A percentile compares a stretch with the other conserved stretches of the same genome.
These are phyloP conservation scores for Monosporascus sp. DNA, from an alignment of 2,329 filamentous ascomycete genomes.

Conservation along the genomic window DNA sequence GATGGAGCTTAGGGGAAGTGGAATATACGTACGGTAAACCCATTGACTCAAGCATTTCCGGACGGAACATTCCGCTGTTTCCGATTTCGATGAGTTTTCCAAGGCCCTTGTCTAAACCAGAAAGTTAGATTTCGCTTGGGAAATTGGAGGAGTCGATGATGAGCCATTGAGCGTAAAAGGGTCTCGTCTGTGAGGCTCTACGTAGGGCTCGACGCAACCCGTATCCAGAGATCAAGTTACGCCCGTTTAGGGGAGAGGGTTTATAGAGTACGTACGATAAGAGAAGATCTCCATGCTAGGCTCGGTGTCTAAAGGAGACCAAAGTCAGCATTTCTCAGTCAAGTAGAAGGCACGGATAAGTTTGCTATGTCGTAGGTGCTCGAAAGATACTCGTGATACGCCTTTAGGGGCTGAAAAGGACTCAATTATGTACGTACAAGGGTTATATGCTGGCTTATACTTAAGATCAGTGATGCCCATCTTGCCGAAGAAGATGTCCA, in stretches of 20 bases:
- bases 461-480: slow-evolving; percentile 82
- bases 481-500: slow-evolving; percentile 92
- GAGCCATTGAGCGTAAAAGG: neutral
- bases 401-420: neutral
- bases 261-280: slow-evolving; percentile 45
- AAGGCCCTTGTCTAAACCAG: slow-evolving; percentile 60
- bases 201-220: too few relatives aligned
- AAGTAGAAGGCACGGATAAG: neutral
- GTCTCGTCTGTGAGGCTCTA: too few relatives aligned
- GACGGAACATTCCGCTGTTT: slow-evolving; percentile 97
- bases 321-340: slow-evolving; percentile 1
- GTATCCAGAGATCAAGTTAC: neutral
- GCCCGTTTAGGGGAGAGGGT: neutral
- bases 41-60: slow-evolving; percentile 96
- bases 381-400: too few relatives aligned
- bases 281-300: slow-evolving; percentile 98
- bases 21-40: slow-evolving; percentile 56
- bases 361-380: too few relatives aligned
- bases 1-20: neutral
- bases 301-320: slow-evolving; percentile 61
- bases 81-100: slow-evolving; percentile 95
- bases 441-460: slow-evolving; percentile 94
- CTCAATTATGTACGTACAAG: slow-evolving; percentile 45
- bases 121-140: neutral
- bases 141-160: too few relatives aligned